Conservation (phyloP, 768 basidiomycete species). For the Suillus americanus region DNA sequence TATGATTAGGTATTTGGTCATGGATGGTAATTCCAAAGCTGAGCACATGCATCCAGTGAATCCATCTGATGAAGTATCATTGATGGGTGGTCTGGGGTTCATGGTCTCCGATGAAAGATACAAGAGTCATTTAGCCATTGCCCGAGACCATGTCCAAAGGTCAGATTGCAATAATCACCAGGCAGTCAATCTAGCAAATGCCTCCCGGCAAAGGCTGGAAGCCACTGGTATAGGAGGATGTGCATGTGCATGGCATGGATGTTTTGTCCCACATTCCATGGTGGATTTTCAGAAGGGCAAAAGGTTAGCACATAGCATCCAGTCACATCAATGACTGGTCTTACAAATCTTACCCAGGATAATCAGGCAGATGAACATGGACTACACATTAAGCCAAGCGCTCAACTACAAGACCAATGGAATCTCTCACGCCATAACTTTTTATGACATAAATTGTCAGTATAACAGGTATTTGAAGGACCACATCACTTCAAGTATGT, state of each 20-base stretch:
- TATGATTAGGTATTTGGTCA: neutral
- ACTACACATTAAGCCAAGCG: conserved; percentile 23
- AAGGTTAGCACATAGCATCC: no score
- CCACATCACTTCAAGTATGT: neutral
- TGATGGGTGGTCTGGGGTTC: neutral
- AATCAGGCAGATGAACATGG: no score
- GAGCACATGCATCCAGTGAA: neutral
- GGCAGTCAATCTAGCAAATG: conserved; percentile 21
- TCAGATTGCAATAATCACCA: conserved; percentile 17
- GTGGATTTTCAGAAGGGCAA: no score
- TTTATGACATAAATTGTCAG: conserved; percentile 33
- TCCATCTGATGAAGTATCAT: neutral
- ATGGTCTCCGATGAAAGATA: neutral
- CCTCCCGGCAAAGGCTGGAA: conserved; percentile 15
- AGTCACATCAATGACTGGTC: no score
- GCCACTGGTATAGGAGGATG: conserved; percentile 30
- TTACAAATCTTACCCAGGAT: no score
- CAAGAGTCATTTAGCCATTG: neutral
- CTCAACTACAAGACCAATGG: conserved; percentile 13
- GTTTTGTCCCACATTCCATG: conserved; percentile 29
- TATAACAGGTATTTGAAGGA: conserved; percentile 17
- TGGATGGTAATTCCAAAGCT: neutral
- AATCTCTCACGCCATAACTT: conserved; percentile 7
- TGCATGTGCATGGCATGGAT: conserved; percentile 33
- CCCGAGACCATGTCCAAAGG: conserved; percentile 6